Percentiles rank a stretch among this genome's conserved stretches.
phyloP scores from a whole-genome alignment of 108 stramenopile genomes.

The Skeletonema menzelii region DNA sequence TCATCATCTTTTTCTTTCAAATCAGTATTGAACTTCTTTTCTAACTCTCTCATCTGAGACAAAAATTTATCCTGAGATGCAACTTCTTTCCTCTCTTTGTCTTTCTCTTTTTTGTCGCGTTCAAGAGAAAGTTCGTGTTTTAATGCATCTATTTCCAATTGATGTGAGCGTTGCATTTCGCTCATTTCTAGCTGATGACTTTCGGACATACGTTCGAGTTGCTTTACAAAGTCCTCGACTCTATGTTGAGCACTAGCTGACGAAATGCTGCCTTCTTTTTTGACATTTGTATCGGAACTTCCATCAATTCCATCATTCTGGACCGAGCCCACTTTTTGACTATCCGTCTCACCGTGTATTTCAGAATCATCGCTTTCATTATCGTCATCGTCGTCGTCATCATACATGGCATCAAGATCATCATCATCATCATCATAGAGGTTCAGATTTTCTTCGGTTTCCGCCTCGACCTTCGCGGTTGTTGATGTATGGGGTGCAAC shows the following conservation, averaged over 20 bases:
- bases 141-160: slow-evolving; percentile 40
- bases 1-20: slow-evolving; percentile 46
- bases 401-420: slow-evolving; percentile 4
- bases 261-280: neutral
- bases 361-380: slow-evolving; percentile 8
- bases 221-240: slow-evolving; percentile 73
- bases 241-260: slow-evolving; percentile 28
- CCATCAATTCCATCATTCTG: neutral
- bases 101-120: slow-evolving; percentile 39
- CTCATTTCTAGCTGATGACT: slow-evolving; percentile 68
- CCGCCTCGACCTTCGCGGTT: neutral
- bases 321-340: neutral
- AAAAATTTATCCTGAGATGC: slow-evolving; percentile 51
- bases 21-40: slow-evolving; percentile 32
- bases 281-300: neutral
- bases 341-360: neutral
- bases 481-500: neutral
- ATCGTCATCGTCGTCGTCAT: slow-evolving; percentile 3
- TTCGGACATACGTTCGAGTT: slow-evolving; percentile 76
- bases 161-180: slow-evolving; percentile 50
- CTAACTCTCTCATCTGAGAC: slow-evolving; percentile 43
- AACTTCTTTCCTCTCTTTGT: slow-evolving; percentile 34
- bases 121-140: slow-evolving; percentile 18
- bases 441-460: neutral
- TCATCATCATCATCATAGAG: neutral